A percentile compares a stretch with the other conserved stretches of the same genome.
phyloP scores from a whole-genome alignment of 1,139 yeast species.

The Taphrina confusa region DNA sequence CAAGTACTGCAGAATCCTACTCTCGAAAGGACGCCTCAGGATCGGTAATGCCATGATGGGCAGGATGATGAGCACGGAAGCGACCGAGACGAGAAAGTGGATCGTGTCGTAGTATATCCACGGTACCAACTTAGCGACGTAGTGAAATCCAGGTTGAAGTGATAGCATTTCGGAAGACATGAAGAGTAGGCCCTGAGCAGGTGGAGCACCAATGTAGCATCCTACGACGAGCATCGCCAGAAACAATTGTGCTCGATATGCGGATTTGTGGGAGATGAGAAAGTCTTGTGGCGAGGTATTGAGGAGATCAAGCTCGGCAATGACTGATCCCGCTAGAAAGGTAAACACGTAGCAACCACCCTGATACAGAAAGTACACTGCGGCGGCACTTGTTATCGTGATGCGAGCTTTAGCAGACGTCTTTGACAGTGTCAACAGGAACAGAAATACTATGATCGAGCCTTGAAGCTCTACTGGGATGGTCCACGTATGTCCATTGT shows the following conservation, averaged over 20 bases:
- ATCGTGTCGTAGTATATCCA: slow-evolving; percentile 28
- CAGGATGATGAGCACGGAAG: slow-evolving; percentile 9
- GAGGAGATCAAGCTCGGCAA: slow-evolving; percentile 26
- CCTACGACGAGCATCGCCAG: slow-evolving; percentile 6
- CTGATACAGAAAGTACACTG: slow-evolving; percentile 21
- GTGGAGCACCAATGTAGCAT: slow-evolving; percentile 6
- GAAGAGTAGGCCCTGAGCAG: slow-evolving; percentile 10
- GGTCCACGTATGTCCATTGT: slow-evolving; percentile 30
- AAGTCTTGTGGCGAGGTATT: slow-evolving; percentile 5
- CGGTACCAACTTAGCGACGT: slow-evolving; percentile 14
- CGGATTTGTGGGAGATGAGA: slow-evolving; percentile 4
- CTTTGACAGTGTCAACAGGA: slow-evolving; percentile 8
- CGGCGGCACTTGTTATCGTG: background rate
- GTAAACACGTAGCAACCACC: slow-evolving; percentile 20
- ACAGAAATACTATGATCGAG: slow-evolving; percentile 14
- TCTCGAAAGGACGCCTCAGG: slow-evolving; percentile 10
- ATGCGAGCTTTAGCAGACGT: slow-evolving; percentile 6
- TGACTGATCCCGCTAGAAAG: slow-evolving; percentile 17
- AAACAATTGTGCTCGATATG: slow-evolving; percentile 6
- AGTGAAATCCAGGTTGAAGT: slow-evolving; percentile 18
- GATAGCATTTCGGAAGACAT: slow-evolving; percentile 22
- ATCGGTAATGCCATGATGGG: slow-evolving; percentile 21
- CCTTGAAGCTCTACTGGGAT: slow-evolving; percentile 25
- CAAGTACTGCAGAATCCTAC: slow-evolving; percentile 15
- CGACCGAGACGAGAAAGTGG: slow-evolving; percentile 20